Base-by-base conservation (phyloP, 2,329 filamentous ascomycete genomes). In the Chlorencoelia australis region DNA sequence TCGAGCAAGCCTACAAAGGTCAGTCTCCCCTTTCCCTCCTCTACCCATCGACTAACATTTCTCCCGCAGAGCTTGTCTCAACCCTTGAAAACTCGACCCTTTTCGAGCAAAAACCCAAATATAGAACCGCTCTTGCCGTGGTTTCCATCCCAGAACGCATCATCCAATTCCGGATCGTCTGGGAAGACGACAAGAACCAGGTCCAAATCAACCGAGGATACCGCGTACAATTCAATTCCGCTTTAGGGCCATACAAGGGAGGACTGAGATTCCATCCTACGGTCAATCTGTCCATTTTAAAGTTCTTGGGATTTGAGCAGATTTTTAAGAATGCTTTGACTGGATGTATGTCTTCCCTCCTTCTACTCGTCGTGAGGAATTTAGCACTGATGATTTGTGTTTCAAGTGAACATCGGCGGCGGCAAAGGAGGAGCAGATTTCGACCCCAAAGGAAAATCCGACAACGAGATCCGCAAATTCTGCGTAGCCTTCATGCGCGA, bases 251-350 rank as follows among this genome's bases (percentile, higher is more conserved):
- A 35, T 96, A 94, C 81, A 96, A 96, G 76, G 91, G 91, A 50
- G 91, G 91, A 60, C 79, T 96, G 52, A 75, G 91, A 53, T 86
- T 98, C 65, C 91, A 98, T 65, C 91, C 89, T 45, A 79, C 80
- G 8, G 85, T 91, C 64, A 91, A 82, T 64, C 62, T 81, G 57
- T 78, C 73, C 45, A 76, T 81, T 57, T 76, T 98, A 56, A 98
- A 98, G 72, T 96, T 96, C 69, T 75, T 98, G 59, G 91, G 89
- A 49, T 96, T 96, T 57, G 91, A 98, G 78, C 91, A 96, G 70
- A 93, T 89, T 68, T 96, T 96, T 75, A 96, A 96, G 77, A 96
- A 96, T 84, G 91, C 91, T 51, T 70, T 96, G 52, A 96, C 91
- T 44, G 91, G 91, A 58, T 67, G 82, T 88, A 69, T 71, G 83